Conservation (phyloP, 2,329 filamentous ascomycete species). For the Talaromyces marneffei region DNA sequence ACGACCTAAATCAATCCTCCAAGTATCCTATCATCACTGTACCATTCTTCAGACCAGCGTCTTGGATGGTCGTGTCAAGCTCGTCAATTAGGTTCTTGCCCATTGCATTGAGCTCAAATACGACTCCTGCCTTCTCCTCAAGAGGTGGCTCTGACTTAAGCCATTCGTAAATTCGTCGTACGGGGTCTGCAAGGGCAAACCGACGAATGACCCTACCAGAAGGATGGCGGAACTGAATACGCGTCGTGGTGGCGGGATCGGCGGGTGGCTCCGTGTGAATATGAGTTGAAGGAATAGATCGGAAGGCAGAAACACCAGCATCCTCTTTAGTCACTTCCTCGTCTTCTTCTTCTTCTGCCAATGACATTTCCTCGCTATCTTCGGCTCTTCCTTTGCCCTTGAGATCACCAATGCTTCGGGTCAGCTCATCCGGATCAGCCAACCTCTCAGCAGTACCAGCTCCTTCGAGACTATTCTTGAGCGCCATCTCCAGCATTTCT, state of each 20-base stretch:
- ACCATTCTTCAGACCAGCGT: conserved; percentile 81
- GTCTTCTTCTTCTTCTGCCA: conserved; percentile 38
- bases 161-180: conserved; percentile 89
- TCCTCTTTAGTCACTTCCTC: conserved; percentile 29
- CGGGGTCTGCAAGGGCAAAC: conserved; percentile 70
- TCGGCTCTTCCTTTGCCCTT: conserved; percentile 47
- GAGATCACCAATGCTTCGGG: conserved; percentile 54
- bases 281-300: conserved; percentile 62
- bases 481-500: conserved; percentile 90
- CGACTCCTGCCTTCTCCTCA: conserved; percentile 68
- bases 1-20: conserved; percentile 26
- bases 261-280: conserved; percentile 73
- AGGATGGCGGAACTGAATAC: conserved; percentile 88
- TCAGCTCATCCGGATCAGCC: conserved; percentile 81
- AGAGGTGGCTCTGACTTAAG: conserved; percentile 76
- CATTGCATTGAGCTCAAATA: conserved; percentile 85
- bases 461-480: conserved; percentile 77
- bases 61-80: conserved; percentile 68
- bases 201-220: conserved; percentile 78
- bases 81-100: conserved; percentile 76
- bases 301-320: conserved; percentile 49
- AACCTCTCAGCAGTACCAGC: conserved; percentile 47
- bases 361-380: conserved; percentile 27
- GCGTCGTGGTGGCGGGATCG: conserved; percentile 66
- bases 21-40: conserved; percentile 93